Evolutionary conservation across 2,329 filamentous ascomycete genomes (phyloP).

Genomic region (Scedosporium minutisporum): DNA sequence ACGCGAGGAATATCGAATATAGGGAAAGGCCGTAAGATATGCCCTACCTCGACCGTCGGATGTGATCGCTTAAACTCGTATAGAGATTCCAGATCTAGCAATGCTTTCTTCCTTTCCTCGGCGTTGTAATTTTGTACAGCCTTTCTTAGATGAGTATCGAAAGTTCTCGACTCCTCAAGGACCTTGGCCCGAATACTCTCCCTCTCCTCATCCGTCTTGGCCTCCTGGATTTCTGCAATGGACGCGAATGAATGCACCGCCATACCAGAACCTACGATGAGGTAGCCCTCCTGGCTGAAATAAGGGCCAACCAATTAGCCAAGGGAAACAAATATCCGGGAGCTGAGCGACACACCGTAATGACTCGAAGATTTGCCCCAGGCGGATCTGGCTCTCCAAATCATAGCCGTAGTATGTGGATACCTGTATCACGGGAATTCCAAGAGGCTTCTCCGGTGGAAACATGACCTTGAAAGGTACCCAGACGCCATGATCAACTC

Average conservation of each 20-base stretch:
- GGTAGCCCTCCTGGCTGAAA: neutral
- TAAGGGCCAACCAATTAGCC: neutral
- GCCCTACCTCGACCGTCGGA: neutral
- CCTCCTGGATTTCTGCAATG: slow-evolving; percentile 1
- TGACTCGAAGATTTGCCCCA: neutral
- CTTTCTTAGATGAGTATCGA: neutral
- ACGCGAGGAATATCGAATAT: neutral
- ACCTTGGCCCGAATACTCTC: neutral
- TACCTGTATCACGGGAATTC: neutral
- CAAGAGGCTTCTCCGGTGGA: neutral
- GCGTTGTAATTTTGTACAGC: neutral
- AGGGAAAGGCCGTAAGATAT: neutral
- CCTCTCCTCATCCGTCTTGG: neutral
- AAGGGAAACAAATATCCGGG: neutral
- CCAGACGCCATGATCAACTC: neutral
- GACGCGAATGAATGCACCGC: neutral
- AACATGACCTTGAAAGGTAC: slow-evolving; percentile 1
- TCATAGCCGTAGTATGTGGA: neutral
- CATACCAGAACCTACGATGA: neutral
- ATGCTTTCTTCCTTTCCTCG: neutral
- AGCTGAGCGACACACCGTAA: neutral
- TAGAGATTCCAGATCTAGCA: neutral
- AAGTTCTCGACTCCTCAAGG: neutral
- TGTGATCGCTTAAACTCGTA: slow-evolving; percentile 2
- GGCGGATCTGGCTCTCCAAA: neutral